phyloP scores from a whole-genome alignment of 2,329 filamentous ascomycete species.

The Beauveria caledonica region DNA sequence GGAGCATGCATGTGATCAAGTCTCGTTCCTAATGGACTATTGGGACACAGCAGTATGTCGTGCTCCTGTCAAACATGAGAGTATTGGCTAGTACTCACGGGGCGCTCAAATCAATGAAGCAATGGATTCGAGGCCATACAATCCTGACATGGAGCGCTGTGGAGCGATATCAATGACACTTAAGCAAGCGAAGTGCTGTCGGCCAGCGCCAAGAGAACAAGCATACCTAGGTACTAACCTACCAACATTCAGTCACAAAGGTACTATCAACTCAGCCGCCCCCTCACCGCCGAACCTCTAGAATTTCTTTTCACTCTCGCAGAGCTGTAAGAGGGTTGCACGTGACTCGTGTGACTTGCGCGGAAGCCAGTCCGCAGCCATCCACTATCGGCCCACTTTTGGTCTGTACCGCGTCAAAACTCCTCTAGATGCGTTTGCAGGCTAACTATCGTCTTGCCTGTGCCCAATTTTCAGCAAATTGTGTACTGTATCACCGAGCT shows the following conservation, averaged over 20 bases:
- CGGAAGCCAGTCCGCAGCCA: background rate
- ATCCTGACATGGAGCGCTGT: background rate
- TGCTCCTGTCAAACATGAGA: background rate
- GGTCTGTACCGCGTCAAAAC: constrained; percentile 12
- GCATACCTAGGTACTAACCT: no score
- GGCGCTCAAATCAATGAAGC: background rate
- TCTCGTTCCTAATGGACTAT: background rate
- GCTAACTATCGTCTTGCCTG: background rate
- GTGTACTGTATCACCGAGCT: constrained; percentile 2
- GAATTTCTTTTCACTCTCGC: background rate
- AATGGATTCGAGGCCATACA: background rate
- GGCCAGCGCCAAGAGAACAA: background rate
- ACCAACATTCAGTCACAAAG: no score
- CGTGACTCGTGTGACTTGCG: background rate
- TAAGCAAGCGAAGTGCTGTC: background rate
- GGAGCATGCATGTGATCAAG: background rate
- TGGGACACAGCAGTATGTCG: background rate
- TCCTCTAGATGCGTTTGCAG: constrained; percentile 9
- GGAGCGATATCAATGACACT: background rate
- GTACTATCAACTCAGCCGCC: background rate
- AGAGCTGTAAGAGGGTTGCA: background rate
- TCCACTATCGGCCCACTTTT: constrained; percentile 9
- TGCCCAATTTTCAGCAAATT: background rate
- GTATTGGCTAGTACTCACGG: background rate
- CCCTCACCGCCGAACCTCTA: background rate